Base-by-base conservation (phyloP, 345 rosid genomes). In the Gossypium anomalum region DNA sequence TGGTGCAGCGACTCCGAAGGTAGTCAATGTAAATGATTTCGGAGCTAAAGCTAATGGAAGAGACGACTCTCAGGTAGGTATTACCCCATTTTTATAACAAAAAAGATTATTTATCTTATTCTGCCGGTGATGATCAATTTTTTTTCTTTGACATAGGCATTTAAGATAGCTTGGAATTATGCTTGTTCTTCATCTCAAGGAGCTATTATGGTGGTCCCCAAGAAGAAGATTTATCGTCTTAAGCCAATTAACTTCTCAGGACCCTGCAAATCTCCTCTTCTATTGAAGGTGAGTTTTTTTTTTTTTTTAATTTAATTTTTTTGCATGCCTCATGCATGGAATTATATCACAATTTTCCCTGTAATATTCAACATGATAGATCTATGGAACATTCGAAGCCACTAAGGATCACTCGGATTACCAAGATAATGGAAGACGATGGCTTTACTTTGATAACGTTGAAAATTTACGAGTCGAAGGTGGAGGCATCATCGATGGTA, bases 401-500 rank as follows among this genome's bases (percentile, higher is more conserved):
- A 84, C 90, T 2, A 52, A 9, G 22, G n/a, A 75, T 34, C 80
- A 56, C 59, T 84, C 85, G 0, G 98, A 87, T 80, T 94, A 89
- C 76, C 3, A 78, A 34, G 58, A 56, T 1, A 89, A 87, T 16
- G 79, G 79, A 38, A 78, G 78, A 7, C 83, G 77, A 44, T 94
- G 98, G 98, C 77, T 94, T 52, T 52, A 75, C 23, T 92, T 92
- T 56, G 70, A 87, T 1, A 78, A 75, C 65, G 85, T 94, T 5
- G 16, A 72, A 38, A 84, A 89, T 71, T 85, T 94, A 34, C 79
- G 80, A 61, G 87, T 94, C 11, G 89, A 80, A 79, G 98, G 98
- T 34, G 93, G 97, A n/a, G 98, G 98, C 53, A 83, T 79, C 75
- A 89, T 94, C 78, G 67, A 94, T 55, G 98, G 98, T 19, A 92